These are phyloP conservation scores for Cyathus striatus DNA, from an alignment of 768 basidiomycete genomes.

Conservation along the genomic window DNA sequence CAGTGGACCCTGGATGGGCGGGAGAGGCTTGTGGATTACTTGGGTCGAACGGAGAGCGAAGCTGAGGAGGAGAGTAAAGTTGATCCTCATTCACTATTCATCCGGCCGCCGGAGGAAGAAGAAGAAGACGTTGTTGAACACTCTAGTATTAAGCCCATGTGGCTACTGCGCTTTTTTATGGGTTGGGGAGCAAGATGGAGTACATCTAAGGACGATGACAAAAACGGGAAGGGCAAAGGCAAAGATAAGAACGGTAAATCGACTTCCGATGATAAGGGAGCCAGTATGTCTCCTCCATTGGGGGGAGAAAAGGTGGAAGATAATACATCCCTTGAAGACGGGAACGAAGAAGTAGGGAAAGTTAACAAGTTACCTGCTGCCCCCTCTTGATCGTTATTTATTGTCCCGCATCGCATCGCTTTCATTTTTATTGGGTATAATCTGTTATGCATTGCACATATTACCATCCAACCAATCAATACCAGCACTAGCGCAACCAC, in stretches of 20 bases:
- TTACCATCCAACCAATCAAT: neutral
- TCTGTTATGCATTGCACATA: neutral
- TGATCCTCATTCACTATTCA: slow-evolving; percentile 21
- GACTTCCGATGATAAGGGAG: neutral
- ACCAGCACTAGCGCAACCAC: too few relatives aligned
- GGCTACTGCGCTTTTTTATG: slow-evolving; percentile 72
- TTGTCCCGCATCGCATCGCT: too few relatives aligned
- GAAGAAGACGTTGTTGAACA: slow-evolving; percentile 56
- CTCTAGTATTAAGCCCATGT: slow-evolving; percentile 64
- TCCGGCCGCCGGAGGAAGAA: slow-evolving; percentile 25
- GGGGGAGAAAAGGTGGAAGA: neutral
- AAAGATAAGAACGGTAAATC: neutral
- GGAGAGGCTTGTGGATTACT: slow-evolving; percentile 56
- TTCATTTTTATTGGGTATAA: neutral
- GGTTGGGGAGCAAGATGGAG: slow-evolving; percentile 71
- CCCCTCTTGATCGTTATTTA: neutral
- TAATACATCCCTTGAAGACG: neutral
- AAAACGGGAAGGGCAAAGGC: neutral
- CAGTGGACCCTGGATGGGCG: slow-evolving; percentile 69
- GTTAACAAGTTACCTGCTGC: neutral
- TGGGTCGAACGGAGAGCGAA: slow-evolving; percentile 74
- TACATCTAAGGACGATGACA: slow-evolving; percentile 13
- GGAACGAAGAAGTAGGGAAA: neutral
- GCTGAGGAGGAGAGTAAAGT: slow-evolving; percentile 61
- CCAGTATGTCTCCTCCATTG: too few relatives aligned